A percentile compares a stretch with the other conserved stretches of the same genome.
Conservation (phyloP, 495 filamentous ascomycete species). For the Penicillium odoratum region DNA sequence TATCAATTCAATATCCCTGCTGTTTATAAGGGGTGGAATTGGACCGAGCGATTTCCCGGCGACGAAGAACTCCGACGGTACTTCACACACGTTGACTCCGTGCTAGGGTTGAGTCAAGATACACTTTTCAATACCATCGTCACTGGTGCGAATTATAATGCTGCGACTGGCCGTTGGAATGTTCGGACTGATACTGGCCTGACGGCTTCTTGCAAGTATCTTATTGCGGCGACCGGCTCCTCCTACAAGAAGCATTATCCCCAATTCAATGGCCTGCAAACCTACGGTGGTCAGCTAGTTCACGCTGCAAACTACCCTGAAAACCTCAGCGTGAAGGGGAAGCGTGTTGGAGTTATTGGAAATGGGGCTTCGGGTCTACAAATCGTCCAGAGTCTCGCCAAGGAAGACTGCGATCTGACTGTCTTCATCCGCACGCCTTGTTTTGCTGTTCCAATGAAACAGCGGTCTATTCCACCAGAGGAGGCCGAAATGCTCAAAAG, state of each 20-base stretch:
- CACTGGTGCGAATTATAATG: conserved; percentile 43
- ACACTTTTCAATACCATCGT: conserved; percentile 52
- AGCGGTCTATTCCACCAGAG: conserved; percentile 37
- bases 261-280: conserved; percentile 16
- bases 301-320: conserved; percentile 25
- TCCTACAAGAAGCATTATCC: conserved; percentile 25
- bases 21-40: conserved; percentile 53
- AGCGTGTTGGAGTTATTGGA: conserved; percentile 29
- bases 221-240: conserved; percentile 23
- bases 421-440: conserved; percentile 53
- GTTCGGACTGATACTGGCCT: conserved; percentile 18
- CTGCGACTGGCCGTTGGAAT: conserved; percentile 28
- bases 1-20: conserved; percentile 53
- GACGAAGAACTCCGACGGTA: conserved; percentile 50
- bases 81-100: conserved; percentile 57
- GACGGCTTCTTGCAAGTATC: conserved; percentile 28
- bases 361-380: conserved; percentile 28
- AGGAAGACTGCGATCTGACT: conserved; percentile 34
- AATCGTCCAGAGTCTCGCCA: conserved; percentile 31
- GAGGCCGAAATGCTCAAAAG: conserved; percentile 45
- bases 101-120: conserved; percentile 51
- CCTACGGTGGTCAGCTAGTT: conserved; percentile 14
- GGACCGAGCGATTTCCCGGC: conserved; percentile 50
- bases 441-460: conserved; percentile 43
- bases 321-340: conserved; percentile 17